phyloP scores from a whole-genome alignment of 306 rosid species.

The Mimosa bimucronata region DNA sequence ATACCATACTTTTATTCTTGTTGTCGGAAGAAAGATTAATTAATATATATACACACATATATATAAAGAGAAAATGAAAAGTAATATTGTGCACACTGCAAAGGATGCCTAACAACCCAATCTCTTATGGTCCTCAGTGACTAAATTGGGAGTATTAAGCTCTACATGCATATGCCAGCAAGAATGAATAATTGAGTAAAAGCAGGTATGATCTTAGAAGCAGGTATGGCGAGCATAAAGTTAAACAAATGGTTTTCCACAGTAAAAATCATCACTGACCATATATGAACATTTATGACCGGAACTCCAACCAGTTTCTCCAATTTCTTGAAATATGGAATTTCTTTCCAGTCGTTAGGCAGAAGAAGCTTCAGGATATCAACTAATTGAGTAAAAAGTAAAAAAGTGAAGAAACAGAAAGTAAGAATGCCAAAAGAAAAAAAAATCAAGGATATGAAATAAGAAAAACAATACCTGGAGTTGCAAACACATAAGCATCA shows the following conservation, averaged over 20 bases:
- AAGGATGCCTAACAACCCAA: slow-evolving; percentile 3
- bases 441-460: slow-evolving; percentile 5
- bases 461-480: slow-evolving; percentile 71
- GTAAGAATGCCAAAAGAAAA: slow-evolving; percentile 5
- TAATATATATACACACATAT: slow-evolving; percentile 8
- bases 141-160: slow-evolving; percentile 1
- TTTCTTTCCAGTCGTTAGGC: slow-evolving; percentile 86
- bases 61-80: slow-evolving; percentile 13
- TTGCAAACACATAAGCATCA: slow-evolving; percentile 85
- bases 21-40: slow-evolving; percentile 7
- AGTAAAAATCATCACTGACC: slow-evolving; percentile 58
- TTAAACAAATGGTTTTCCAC: slow-evolving; percentile 24
- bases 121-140: slow-evolving; percentile 25
- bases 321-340: slow-evolving; percentile 89
- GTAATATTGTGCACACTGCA: slow-evolving; percentile 15
- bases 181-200: too few species aligned
- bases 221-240: slow-evolving; percentile 8
- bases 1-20: slow-evolving; percentile 5
- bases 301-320: slow-evolving; percentile 96
- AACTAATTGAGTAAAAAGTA: slow-evolving; percentile 52
- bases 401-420: slow-evolving; percentile 38
- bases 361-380: slow-evolving; percentile 90
- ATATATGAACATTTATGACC: slow-evolving; percentile 91
- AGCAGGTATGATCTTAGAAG: too few species aligned
- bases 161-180: neutral